These are phyloP conservation scores for Fusarium sororula DNA, from an alignment of 2,329 filamentous ascomycete species.

Conservation along the genomic window DNA sequence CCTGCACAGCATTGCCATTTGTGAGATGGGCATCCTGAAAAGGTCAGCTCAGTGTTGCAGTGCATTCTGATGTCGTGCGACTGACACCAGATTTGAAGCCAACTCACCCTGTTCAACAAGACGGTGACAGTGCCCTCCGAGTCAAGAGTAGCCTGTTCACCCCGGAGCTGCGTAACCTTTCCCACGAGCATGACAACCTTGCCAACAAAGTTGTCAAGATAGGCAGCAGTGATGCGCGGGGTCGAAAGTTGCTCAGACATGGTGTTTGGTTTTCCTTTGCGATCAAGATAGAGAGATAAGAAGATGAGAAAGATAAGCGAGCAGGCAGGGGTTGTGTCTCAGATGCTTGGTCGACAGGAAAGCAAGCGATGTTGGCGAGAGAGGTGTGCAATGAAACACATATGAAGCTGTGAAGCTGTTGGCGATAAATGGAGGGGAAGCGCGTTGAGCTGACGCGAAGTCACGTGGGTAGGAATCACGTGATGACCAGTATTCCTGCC, in stretches of 20 bases:
- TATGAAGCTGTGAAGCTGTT: slow-evolving; percentile 16
- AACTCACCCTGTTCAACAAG: slow-evolving; percentile 75
- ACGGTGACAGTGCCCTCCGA: slow-evolving; percentile 80
- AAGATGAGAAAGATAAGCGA: not conserved
- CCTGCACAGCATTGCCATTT: slow-evolving; percentile 75
- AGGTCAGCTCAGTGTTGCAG: not conserved
- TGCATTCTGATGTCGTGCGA: not conserved
- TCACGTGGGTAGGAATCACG: slow-evolving; percentile 26
- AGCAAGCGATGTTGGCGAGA: not conserved
- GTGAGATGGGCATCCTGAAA: slow-evolving; percentile 75
- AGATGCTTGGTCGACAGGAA: not conserved
- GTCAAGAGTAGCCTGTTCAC: slow-evolving; percentile 82
- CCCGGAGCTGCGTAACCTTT: slow-evolving; percentile 82
- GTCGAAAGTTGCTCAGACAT: slow-evolving; percentile 76
- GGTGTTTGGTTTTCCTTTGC: slow-evolving; percentile 22
- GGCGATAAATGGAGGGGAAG: slow-evolving; percentile 23
- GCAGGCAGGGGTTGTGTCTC: not conserved
- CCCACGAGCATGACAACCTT: slow-evolving; percentile 86
- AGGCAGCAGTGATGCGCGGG: slow-evolving; percentile 82
- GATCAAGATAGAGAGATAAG: not conserved
- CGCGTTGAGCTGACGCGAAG: slow-evolving; percentile 33
- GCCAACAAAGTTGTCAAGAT: slow-evolving; percentile 79
- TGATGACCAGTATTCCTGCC: not conserved
- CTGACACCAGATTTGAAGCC: not conserved
- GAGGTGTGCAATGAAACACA: not conserved